These are phyloP conservation scores for Isoetes engelmannii DNA, from an alignment of 83 land plant genomes.

Conservation along the genomic window DNA sequence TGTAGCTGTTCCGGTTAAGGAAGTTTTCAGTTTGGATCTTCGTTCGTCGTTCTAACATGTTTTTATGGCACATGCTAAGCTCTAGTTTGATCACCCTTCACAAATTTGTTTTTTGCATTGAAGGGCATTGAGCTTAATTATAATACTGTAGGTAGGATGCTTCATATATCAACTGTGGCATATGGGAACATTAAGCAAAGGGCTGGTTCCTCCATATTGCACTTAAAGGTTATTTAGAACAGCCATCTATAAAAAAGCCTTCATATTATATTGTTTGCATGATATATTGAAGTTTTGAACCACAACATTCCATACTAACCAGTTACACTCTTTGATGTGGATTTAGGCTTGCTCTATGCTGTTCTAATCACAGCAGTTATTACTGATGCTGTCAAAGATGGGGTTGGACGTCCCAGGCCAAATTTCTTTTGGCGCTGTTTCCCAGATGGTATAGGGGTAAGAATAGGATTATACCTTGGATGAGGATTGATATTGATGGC, in stretches of 20 bases:
- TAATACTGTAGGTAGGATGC: too few relatives aligned
- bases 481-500: neutral
- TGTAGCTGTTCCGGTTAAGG: too few relatives aligned
- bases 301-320: neutral
- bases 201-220: too few relatives aligned
- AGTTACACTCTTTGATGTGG: neutral
- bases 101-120: too few relatives aligned
- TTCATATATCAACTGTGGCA: too few relatives aligned
- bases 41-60: too few relatives aligned
- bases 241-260: neutral
- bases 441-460: constrained; percentile 41
- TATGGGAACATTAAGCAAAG: neutral
- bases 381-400: constrained; percentile 67
- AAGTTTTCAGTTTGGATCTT: too few relatives aligned
- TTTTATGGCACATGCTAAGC: too few relatives aligned
- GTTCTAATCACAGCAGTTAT: constrained; percentile 51
- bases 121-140: too few relatives aligned
- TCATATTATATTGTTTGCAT: neutral
- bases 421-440: constrained; percentile 72
- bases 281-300: neutral
- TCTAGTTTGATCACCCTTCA: too few relatives aligned
- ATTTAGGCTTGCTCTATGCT: constrained; percentile 44
- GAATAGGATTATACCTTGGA: neutral
- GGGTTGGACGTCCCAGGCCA: constrained; percentile 55
- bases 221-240: neutral